Evolutionary conservation across 345 rosid species (phyloP).

Genomic region (Eucalyptus regnans): DNA sequence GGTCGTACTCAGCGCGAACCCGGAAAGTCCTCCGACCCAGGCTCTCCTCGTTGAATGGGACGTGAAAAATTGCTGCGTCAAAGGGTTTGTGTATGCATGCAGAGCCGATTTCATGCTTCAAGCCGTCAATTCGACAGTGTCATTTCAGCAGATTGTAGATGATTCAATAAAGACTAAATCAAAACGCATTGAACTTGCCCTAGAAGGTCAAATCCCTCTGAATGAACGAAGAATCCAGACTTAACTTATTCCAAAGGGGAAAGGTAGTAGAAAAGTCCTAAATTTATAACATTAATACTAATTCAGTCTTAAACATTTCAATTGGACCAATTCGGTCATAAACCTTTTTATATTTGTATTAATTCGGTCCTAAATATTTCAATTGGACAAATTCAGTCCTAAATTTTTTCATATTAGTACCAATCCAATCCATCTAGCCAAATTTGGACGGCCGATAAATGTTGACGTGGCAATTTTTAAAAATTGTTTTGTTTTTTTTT

Average conservation of each 20-base stretch:
- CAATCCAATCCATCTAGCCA: too few relatives aligned
- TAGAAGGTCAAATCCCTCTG: background rate
- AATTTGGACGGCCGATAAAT: accelerated
- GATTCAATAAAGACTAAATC: background rate
- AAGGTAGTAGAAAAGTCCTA: accelerated
- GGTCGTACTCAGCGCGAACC: background rate
- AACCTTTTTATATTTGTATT: accelerated
- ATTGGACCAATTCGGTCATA: accelerated
- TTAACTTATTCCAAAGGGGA: background rate
- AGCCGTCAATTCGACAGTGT: background rate
- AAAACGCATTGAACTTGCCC: background rate
- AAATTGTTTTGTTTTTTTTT: too few relatives aligned
- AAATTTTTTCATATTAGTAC: too few relatives aligned
- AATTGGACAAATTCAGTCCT: accelerated
- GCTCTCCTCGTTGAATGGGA: background rate
- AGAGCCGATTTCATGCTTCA: background rate
- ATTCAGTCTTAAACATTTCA: accelerated
- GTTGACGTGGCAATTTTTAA: accelerated
- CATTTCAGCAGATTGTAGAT: background rate
- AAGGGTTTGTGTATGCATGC: background rate
- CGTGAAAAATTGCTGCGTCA: background rate
- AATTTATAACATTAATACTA: accelerated
- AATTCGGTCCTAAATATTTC: too few relatives aligned
- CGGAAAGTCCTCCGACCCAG: background rate
- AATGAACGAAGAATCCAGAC: background rate